Base-by-base conservation (phyloP, 202 grass and related monocot genomes). In the Zizania palustris region DNA sequence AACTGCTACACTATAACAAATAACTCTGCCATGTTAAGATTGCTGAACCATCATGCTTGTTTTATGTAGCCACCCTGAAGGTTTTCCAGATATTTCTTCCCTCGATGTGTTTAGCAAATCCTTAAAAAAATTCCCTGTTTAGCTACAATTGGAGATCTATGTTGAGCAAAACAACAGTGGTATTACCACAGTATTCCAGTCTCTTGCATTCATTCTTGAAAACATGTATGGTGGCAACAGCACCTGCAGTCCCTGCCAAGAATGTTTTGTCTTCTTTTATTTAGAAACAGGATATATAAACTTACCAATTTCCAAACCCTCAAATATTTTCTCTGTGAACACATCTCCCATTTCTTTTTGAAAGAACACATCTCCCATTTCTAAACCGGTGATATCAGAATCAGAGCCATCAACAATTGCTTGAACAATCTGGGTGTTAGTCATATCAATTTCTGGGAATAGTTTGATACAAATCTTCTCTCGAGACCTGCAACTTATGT, bases 301-400 rank as follows among this genome's bases (percentile, higher is more conserved):
- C 80, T 86, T 78, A 88, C 86, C 77, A 48, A 38, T 40, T 56
- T 86, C 43, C 60, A 60, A 82, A 63, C 39, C 61, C 20, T 69
- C 58, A 57, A 21, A 67, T 45, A 3, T 40, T 77, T 56, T 66
- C 44, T 61, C 77, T 9, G n/a, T 58, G 66, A 11, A 43, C 63
- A 57, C 48, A 65, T 73, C 38, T 61, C 57, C 75, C 55, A 81
- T 28, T 28, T 28, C 28, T 28, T 28, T 28, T 28, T 28, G 28
- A 28, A 28, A 28, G 66, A 11, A 43, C 63, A 57, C 48, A 65
- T 73, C 38, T 61, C 57, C 75, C 55, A 81, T 28, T 73, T 85
- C 73, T 71, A 78, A 72, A 62, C 61, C 14, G 15, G 60, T 3
- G 71, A 69, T 6, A 22, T 7, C 41, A 73, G 70, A 76, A 40